Evolutionary conservation across 129 eudicot species (phyloP).

Genomic region (Smallanthus sonchifolius): DNA sequence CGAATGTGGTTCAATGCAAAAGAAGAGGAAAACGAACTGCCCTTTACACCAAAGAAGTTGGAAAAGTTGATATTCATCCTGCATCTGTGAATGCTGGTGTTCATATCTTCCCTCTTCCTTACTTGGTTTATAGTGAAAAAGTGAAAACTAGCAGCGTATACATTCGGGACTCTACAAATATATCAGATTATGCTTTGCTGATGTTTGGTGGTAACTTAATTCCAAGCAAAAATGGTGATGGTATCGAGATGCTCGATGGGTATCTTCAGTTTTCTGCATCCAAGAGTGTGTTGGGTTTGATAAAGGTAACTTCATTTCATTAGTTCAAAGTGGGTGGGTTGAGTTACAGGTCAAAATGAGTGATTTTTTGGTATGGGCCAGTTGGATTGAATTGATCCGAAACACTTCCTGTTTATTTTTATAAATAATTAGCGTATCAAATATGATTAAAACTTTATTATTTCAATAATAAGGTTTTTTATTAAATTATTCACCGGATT

Average conservation of each 20-base stretch:
- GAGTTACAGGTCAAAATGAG: not conserved
- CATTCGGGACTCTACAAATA: constrained; percentile 79
- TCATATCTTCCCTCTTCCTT: constrained; percentile 84
- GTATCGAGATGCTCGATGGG: constrained; percentile 97
- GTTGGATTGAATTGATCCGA: not conserved
- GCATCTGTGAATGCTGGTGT: constrained; percentile 88
- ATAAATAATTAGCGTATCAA: not conserved
- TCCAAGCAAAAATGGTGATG: constrained; percentile 73
- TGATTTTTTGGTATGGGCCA: not conserved
- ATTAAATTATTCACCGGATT: too few relatives aligned
- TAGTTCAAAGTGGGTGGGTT: not conserved
- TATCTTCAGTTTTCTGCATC: constrained; percentile 97
- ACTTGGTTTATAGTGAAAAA: constrained; percentile 89
- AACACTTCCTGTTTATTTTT: not conserved
- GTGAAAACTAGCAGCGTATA: constrained; percentile 78
- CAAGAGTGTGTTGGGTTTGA: constrained; percentile 64
- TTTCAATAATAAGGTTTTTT: too few relatives aligned
- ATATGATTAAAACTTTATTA: not conserved
- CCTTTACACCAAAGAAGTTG: constrained; percentile 83
- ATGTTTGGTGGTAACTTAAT: constrained; percentile 90
- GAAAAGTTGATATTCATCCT: constrained; percentile 96
- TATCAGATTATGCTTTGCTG: constrained; percentile 88
- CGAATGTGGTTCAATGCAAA: constrained; percentile 94
- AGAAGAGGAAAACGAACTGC: constrained; percentile 93
- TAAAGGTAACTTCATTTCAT: constrained; percentile 46